phyloP scores from a whole-genome alignment of 1,284 basidiomycete species.

The Phlebopus sp. region DNA sequence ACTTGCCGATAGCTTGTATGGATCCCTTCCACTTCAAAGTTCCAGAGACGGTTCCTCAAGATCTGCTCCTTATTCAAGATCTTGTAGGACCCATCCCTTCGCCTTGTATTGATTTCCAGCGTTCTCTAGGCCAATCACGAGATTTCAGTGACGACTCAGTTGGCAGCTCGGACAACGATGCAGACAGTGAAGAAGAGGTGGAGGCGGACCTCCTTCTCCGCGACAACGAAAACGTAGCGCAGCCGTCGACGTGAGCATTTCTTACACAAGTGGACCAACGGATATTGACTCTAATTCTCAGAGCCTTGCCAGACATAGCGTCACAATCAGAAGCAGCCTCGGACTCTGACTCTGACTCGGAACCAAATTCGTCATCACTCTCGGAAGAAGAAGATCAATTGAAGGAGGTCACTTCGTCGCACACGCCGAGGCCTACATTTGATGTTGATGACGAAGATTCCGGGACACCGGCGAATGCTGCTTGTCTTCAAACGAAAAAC shows the following conservation, averaged over 20 bases:
- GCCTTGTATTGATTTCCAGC: constrained; percentile 8
- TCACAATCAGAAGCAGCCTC: constrained; percentile 39
- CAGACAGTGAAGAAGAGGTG: constrained; percentile 66
- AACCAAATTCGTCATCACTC: constrained; percentile 27
- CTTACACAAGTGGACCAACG: constrained; percentile 4
- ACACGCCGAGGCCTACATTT: constrained; percentile 8
- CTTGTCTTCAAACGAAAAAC: constrained; percentile 61
- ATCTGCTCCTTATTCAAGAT: constrained; percentile 68
- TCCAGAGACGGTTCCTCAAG: constrained; percentile 63
- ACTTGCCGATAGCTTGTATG: constrained; percentile 14
- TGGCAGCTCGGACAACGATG: constrained; percentile 49
- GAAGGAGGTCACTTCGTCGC: constrained; percentile 17
- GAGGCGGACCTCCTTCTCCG: constrained; percentile 55
- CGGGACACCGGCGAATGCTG: constrained; percentile 36
- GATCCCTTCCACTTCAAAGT: constrained; percentile 50
- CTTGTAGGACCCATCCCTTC: constrained; percentile 44
- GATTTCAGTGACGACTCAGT: constrained; percentile 41
- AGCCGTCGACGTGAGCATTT: constrained; percentile 18
- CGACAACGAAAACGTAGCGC: constrained; percentile 36
- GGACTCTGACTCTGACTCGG: constrained; percentile 38
- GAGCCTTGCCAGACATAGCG: constrained; percentile 34
- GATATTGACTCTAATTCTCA: constrained; percentile 21
- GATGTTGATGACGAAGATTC: constrained; percentile 49
- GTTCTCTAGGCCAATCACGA: constrained; percentile 3
- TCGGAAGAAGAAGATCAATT: constrained; percentile 26